A percentile compares a stretch with the other conserved stretches of the same genome.
These are phyloP conservation scores for Platismatia glauca DNA, from an alignment of 495 filamentous ascomycete species.

Conservation along the genomic window DNA sequence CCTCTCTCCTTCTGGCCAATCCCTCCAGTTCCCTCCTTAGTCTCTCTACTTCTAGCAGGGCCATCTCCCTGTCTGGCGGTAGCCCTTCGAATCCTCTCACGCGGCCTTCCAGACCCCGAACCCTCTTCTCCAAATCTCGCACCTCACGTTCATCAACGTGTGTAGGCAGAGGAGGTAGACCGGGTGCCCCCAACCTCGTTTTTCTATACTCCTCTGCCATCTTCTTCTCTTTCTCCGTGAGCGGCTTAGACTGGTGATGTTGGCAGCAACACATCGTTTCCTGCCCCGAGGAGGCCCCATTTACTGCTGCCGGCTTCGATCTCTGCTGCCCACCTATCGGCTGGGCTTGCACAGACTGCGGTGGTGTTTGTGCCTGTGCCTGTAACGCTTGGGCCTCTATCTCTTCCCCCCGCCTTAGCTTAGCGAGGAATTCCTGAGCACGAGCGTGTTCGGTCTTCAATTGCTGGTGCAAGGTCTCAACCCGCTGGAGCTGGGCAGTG, in stretches of 20 bases:
- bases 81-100: slow-evolving; percentile 51
- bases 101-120: slow-evolving; percentile 49
- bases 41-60: slow-evolving; percentile 51
- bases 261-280: slow-evolving; percentile 18
- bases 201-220: slow-evolving; percentile 14
- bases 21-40: slow-evolving; percentile 46
- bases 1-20: slow-evolving; percentile 46
- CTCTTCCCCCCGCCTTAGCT: slow-evolving; percentile 20
- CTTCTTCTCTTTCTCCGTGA: slow-evolving; percentile 9
- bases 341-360: not conserved
- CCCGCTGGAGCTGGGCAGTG: slow-evolving; percentile 23
- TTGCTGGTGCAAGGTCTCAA: slow-evolving; percentile 26
- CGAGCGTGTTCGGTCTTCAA: slow-evolving; percentile 22
- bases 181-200: not conserved
- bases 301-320: slow-evolving; percentile 1
- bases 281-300: slow-evolving; percentile 2
- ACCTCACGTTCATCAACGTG: slow-evolving; percentile 42
- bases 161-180: slow-evolving; percentile 10
- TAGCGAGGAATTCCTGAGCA: slow-evolving; percentile 24
- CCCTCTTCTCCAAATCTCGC: slow-evolving; percentile 37
- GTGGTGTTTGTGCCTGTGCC: slow-evolving; percentile 8
- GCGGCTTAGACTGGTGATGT: slow-evolving; percentile 19
- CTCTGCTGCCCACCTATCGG: not conserved
- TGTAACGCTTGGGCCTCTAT: slow-evolving; percentile 15
- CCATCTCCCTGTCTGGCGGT: slow-evolving; percentile 55